Conservation (phyloP, 352 stramenopile genomes). For the Globisporangium canariense region DNA sequence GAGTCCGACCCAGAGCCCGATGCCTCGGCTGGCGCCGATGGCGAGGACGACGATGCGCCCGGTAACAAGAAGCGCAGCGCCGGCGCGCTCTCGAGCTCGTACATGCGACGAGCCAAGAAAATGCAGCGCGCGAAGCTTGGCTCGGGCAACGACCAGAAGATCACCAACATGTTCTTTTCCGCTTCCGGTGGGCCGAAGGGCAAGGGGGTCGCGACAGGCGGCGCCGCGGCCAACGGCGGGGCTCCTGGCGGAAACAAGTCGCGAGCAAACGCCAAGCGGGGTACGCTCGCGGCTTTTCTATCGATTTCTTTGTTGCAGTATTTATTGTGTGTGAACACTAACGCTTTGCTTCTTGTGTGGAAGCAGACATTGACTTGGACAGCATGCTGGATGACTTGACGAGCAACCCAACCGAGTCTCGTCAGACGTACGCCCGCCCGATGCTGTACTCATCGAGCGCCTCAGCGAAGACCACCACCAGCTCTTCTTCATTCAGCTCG, state of each 20-base stretch:
- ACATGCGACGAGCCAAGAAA: conserved; percentile 75
- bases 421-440: conserved; percentile 42
- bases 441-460: conserved; percentile 56
- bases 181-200: conserved; percentile 35
- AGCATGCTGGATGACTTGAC: conserved; percentile 85
- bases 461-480: conserved; percentile 21
- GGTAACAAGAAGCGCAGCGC: conserved; percentile 69
- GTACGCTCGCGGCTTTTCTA: conserved; percentile 9
- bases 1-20: conserved; percentile 76
- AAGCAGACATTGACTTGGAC: conserved; percentile 79
- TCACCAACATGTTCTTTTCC: conserved; percentile 89
- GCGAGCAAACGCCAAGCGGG: conserved; percentile 39
- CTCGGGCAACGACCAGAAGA: conserved; percentile 75
- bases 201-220: conserved; percentile 22
- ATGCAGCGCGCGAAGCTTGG: conserved; percentile 81
- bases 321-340: background rate
- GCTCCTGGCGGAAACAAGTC: conserved; percentile 16
- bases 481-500: conserved; percentile 12
- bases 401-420: conserved; percentile 74
- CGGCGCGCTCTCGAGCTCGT: conserved; percentile 72
- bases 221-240: conserved; percentile 12
- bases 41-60: conserved; percentile 34
- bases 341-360: background rate
- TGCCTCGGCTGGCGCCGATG: conserved; percentile 18
- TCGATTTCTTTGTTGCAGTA: background rate